These are phyloP conservation scores for Rubroshorea leprosula DNA, from an alignment of 345 rosid species.

Conservation along the genomic window DNA sequence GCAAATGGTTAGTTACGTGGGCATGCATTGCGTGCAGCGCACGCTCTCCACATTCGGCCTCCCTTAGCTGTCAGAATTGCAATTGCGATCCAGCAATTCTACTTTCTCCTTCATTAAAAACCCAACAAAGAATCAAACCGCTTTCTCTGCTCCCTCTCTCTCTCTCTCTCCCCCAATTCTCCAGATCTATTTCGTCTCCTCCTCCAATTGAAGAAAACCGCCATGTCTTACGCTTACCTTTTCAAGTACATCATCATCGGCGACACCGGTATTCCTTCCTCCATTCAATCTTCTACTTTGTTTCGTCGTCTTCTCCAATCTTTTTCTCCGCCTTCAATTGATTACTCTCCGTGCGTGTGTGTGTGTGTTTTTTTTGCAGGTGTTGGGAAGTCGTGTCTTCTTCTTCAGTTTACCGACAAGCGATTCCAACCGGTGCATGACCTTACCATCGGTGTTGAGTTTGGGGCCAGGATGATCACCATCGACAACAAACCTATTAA, in stretches of 20 bases:
- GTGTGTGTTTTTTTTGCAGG: slow-evolving; percentile 25
- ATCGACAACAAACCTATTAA: slow-evolving; percentile 88
- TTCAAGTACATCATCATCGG: slow-evolving; percentile 99
- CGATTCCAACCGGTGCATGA: slow-evolving; percentile 97
- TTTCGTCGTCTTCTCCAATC: no score
- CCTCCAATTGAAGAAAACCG: background rate
- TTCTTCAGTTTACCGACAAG: slow-evolving; percentile 95
- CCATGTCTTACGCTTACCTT: slow-evolving; percentile 77
- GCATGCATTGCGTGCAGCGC: no score
- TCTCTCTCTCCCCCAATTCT: no score
- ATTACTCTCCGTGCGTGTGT: background rate
- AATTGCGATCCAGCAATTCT: no score
- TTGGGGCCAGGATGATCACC: slow-evolving; percentile 95
- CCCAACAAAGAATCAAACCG: no score
- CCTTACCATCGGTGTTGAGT: slow-evolving; percentile 91
- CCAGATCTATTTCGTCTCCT: background rate
- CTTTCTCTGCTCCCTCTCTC: no score
- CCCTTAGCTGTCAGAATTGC: no score
- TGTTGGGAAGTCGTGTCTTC: slow-evolving; percentile 95
- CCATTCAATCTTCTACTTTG: background rate
- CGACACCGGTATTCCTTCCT: slow-evolving; percentile 36
- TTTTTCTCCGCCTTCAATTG: background rate
- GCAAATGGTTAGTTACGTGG: no score
- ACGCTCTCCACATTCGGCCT: no score
- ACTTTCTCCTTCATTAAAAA: no score